Evolutionary conservation across 1,284 basidiomycete species (phyloP), one percentile per base, ranked within the genome.

Genomic region (Fomitopsis schrenkii): DNA sequence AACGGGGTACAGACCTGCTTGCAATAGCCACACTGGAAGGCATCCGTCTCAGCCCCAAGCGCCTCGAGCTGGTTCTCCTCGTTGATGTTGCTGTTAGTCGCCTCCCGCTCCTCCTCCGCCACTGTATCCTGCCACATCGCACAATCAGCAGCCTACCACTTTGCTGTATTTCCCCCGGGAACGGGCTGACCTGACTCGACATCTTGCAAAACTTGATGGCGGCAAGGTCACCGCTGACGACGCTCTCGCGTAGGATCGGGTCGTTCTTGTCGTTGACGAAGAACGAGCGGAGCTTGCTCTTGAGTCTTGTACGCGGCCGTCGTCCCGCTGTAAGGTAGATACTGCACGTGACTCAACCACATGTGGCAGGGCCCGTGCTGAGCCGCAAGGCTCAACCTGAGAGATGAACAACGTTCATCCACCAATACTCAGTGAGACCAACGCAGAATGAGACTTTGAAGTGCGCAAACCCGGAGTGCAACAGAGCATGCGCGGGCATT

Each of bases 21-120:
- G 86, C 97, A 99, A 68, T 93, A 86, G 19, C 87, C 83, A 71
- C 97, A 99, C 74, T 98, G 95, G 91, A 99, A 99, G 1, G 95
- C 95, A 68, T 97, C 95, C 0, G 97, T 99, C 75, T 85, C 93
- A 0, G 96, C 97, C 3, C 91, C 94, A 17, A 97, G 87, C 1
- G 95, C 91, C 58, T 95, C 93, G 81, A 95, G 93, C 55, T 99
- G 77, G 71, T 99, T 99, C 62, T 93, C 87, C 68, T 92, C 87
- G 59, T 87, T 84, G 65, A 99, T 91, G 70, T 90, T 91, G 63
- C 85, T 84, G 69, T 95, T 90, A 22, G 90, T 87, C 3, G 88
- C 87, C 69, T 93, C 91, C 41, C 94, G 83, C 68, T 96, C 94
- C 70, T 95, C 95, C 1, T 93, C 94, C 2, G 97, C 97, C 90